Percentiles rank a stretch among this genome's conserved stretches.
Conservation (phyloP, 495 filamentous ascomycete genomes). For the Penicillium bialowiezense region DNA sequence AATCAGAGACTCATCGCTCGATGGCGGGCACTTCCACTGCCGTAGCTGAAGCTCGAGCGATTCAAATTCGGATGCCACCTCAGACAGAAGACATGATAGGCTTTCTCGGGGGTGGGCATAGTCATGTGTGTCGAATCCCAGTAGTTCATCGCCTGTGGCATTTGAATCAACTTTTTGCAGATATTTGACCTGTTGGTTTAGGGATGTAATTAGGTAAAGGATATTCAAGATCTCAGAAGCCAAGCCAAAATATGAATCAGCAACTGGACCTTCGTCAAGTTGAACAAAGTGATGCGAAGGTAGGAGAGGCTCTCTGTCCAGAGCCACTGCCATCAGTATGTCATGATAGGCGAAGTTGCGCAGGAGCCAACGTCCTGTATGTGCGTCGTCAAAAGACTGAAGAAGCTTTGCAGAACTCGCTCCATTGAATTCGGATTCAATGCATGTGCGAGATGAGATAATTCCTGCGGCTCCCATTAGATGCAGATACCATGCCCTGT, state of each 20-base stretch:
- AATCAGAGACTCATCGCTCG: conserved; percentile 1
- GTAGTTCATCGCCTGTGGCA: not conserved
- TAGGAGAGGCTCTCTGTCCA: conserved; percentile 6
- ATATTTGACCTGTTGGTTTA: conserved; percentile 6
- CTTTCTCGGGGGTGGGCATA: not conserved
- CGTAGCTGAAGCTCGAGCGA: not conserved
- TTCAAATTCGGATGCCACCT: not conserved
- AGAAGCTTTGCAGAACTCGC: not conserved
- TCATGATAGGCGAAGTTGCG: conserved; percentile 15
- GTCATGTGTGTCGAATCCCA: not conserved
- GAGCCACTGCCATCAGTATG: conserved; percentile 9
- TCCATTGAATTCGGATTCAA: not conserved
- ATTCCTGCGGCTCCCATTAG: conserved; percentile 8
- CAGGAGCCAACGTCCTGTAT: conserved; percentile 10
- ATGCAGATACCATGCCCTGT: conserved; percentile 12
- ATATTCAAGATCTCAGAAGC: conserved; percentile 11
- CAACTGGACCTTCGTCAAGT: conserved; percentile 3
- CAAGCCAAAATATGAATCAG: conserved; percentile 15
- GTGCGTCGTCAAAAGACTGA: conserved; percentile 8
- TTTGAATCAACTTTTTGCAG: not conserved
- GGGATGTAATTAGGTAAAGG: not conserved
- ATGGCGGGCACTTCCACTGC: conserved; percentile 6
- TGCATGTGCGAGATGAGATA: conserved; percentile 2
- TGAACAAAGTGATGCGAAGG: conserved; percentile 7
- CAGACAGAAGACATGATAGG: not conserved